These are phyloP conservation scores for Metarhizium brunneum DNA, from an alignment of 2,329 filamentous ascomycete species.

Conservation along the genomic window DNA sequence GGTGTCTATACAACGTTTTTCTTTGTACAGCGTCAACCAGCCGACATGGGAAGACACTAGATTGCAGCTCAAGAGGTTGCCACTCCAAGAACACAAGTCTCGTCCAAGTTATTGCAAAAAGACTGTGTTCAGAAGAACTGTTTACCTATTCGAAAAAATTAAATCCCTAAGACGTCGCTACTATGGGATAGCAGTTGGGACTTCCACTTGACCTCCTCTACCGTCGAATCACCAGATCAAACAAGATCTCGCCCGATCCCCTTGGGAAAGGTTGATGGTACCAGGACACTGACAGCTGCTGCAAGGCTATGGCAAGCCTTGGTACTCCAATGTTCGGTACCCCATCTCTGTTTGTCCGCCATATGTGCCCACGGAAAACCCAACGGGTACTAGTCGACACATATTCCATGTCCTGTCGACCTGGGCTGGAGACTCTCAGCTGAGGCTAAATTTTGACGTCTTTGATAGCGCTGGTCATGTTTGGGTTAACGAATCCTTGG, in stretches of 20 bases:
- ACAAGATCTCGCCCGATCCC: slow-evolving; percentile 11
- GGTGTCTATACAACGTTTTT: too few species aligned
- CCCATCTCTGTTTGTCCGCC: slow-evolving; percentile 59
- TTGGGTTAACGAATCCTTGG: slow-evolving; percentile 51
- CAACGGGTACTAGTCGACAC: slow-evolving; percentile 51
- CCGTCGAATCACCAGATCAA: slow-evolving; percentile 34
- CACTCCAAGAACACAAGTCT: slow-evolving; percentile 23
- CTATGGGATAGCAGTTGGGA: slow-evolving; percentile 48
- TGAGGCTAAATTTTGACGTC: slow-evolving; percentile 58
- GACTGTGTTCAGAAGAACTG: slow-evolving; percentile 41
- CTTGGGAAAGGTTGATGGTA: slow-evolving; percentile 39
- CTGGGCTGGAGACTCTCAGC: slow-evolving; percentile 33
- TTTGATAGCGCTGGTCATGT: slow-evolving; percentile 61
- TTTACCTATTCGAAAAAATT: slow-evolving; percentile 41
- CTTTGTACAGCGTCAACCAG: too few species aligned
- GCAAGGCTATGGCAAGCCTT: slow-evolving; percentile 54
- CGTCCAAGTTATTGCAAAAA: slow-evolving; percentile 41
- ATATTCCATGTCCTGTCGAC: slow-evolving; percentile 40
- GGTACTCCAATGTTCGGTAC: slow-evolving; percentile 58
- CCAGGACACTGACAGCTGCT: slow-evolving; percentile 57
- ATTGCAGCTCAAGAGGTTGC: slow-evolving; percentile 15
- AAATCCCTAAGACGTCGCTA: slow-evolving; percentile 39
- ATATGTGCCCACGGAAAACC: slow-evolving; percentile 49
- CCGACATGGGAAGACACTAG: neutral
- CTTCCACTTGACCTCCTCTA: slow-evolving; percentile 40